Conservation (phyloP, 345 rosid genomes). For the Hypericum androsaemum region DNA sequence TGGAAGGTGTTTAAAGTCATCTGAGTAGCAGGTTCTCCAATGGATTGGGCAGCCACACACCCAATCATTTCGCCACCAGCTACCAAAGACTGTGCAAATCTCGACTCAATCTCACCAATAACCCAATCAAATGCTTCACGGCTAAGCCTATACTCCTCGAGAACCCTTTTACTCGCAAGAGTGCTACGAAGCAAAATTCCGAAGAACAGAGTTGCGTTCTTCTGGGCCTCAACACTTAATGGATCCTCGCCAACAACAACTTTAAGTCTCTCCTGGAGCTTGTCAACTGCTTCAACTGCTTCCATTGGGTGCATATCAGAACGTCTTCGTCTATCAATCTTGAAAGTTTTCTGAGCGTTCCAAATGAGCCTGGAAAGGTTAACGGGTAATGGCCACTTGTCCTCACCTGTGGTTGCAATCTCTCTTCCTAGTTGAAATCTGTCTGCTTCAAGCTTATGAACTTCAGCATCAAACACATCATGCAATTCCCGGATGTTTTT, state of each 20-base stretch:
- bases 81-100: slow-evolving; percentile 81
- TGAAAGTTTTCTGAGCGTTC: slow-evolving; percentile 97
- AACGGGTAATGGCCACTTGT: slow-evolving; percentile 88
- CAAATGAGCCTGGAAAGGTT: slow-evolving; percentile 90
- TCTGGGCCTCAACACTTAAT: slow-evolving; percentile 94
- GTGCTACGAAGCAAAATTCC: slow-evolving; percentile 91
- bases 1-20: slow-evolving; percentile 98
- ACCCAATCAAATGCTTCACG: slow-evolving; percentile 99
- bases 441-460: slow-evolving; percentile 80
- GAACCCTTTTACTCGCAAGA: slow-evolving; percentile 91
- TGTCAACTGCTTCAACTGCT: slow-evolving; percentile 91
- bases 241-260: slow-evolving; percentile 93
- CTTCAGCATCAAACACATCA: slow-evolving; percentile 91
- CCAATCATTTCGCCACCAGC: slow-evolving; percentile 99
- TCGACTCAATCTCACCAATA: slow-evolving; percentile 89
- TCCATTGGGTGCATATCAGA: slow-evolving; percentile 96
- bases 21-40: slow-evolving; percentile 99
- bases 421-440: slow-evolving; percentile 83
- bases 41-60: slow-evolving; percentile 97
- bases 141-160: slow-evolving; percentile 88
- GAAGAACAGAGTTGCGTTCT: slow-evolving; percentile 95
- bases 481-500: slow-evolving; percentile 77
- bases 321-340: slow-evolving; percentile 55
- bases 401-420: slow-evolving; percentile 89
- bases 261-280: slow-evolving; percentile 84